Percentiles rank a stretch among this genome's conserved stretches.
Evolutionary conservation across 2,329 filamentous ascomycete species (phyloP).

Genomic region (Colletotrichum trifolii): DNA sequence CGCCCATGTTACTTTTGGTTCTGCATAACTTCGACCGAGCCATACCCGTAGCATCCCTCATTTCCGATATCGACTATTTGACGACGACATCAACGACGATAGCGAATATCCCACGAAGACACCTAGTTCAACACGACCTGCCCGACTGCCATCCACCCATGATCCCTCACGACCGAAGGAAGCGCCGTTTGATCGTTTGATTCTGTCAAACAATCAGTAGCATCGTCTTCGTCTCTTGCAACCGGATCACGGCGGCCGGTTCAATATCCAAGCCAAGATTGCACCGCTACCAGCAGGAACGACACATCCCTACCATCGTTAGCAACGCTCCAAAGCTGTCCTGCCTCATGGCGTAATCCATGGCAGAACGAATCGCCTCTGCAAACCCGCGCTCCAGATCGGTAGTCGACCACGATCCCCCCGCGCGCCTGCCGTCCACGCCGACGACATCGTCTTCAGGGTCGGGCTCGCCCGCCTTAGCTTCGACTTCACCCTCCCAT

Average conservation of each 20-base stretch:
- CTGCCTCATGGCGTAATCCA: conserved; percentile 75
- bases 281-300: no score
- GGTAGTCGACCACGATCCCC: conserved; percentile 64
- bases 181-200: conserved; percentile 28
- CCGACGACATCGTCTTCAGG: conserved; percentile 39
- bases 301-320: conserved; percentile 12
- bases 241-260: background rate
- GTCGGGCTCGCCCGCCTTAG: conserved; percentile 30
- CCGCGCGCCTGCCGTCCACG: conserved; percentile 61
- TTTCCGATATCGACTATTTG: conserved; percentile 9
- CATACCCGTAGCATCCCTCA: conserved; percentile 7
- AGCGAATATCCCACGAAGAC: conserved; percentile 9
- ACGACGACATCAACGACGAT: conserved; percentile 26
- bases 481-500: conserved; percentile 36
- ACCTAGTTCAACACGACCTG: background rate
- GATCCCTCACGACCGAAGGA: conserved; percentile 8
- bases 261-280: background rate
- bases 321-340: conserved; percentile 36
- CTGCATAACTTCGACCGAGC: conserved; percentile 20
- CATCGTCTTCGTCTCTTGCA: no score
- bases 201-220: conserved; percentile 10
- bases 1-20: conserved; percentile 9
- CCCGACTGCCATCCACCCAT: conserved; percentile 13
- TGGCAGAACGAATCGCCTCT: conserved; percentile 71
- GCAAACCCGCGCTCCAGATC: conserved; percentile 62